A percentile compares a stretch with the other conserved stretches of the same genome.
These are phyloP conservation scores for Trichoderma hamatum DNA, from an alignment of 2,329 filamentous ascomycete genomes.

Conservation along the genomic window DNA sequence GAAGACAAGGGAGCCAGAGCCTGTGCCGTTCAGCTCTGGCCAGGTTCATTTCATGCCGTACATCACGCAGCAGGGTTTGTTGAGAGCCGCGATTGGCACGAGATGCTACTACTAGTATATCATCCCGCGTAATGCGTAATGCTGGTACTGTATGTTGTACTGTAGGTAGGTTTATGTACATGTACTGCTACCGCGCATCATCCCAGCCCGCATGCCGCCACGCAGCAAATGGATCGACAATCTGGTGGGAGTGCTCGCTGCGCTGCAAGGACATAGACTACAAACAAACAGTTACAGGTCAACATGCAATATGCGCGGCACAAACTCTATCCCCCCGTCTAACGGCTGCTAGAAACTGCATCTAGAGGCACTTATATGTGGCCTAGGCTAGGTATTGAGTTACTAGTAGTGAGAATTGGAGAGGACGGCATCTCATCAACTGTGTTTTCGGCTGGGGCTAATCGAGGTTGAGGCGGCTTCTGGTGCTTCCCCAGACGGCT, in stretches of 20 bases:
- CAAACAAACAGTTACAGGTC: background rate
- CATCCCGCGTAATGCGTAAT: background rate
- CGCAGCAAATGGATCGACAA: slow-evolving; percentile 26
- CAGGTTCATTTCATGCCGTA: slow-evolving; percentile 2
- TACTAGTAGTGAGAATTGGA: background rate
- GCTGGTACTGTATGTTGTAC: no score
- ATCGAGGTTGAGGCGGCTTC: background rate
- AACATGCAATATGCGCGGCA: no score
- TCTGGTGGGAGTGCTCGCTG: no score
- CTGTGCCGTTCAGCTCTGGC: background rate
- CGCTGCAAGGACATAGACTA: no score
- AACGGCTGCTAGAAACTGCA: background rate
- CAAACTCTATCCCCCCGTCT: background rate
- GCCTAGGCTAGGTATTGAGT: background rate
- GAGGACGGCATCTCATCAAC: background rate
- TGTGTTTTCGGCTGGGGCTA: background rate
- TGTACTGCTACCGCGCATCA: background rate
- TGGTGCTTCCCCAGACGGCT: slow-evolving; percentile 22
- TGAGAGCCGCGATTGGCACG: slow-evolving; percentile 7
- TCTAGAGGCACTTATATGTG: background rate
- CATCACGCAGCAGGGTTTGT: slow-evolving; percentile 15
- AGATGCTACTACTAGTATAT: background rate
- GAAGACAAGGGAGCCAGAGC: background rate
- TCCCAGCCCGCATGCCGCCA: slow-evolving; percentile 12
- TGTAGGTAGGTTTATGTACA: no score